Base-by-base conservation (phyloP, 306 rosid genomes). In the Luffa aegyptiaca region DNA sequence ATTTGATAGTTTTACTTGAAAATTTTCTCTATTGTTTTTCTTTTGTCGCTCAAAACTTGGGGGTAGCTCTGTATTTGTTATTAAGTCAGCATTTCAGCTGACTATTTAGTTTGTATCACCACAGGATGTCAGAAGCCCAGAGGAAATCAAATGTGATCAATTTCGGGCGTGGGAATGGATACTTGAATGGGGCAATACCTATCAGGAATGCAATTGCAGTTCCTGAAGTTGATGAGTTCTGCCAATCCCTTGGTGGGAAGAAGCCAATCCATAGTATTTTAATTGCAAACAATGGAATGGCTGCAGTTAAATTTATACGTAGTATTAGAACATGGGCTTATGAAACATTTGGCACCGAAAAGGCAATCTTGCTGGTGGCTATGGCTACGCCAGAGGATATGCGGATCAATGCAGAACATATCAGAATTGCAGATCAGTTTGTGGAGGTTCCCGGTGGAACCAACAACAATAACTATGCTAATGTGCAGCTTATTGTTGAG, bases 361-460 rank as follows among this genome's bases (percentile, higher is more conserved):
- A 93, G 86, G 97, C 98, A 61, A 90, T 96, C 85, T 86, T 91
- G 84, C 88, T 96, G 90, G 99, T 96, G 52, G 98, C 99, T 86
- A 96, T 96, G 99, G 99, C 99, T 82, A 96, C 99, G 39, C 97
- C 99, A 59, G 99, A 96, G 88, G 99, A 96, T 83, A 96, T 96
- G 99, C 88, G 98, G 87, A 96, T 96, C 89, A 96, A 96, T 84
- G 99, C 99, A n/a, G 99, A 96, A 78, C 99, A 96, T 88, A 96
- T 96, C 84, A 93, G 98, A 89, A 96, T 93, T 37, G 99, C 99
- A 18, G 98, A 96, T 90, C 97, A 96, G 83, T 96, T 96, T 89
- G 98, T 93, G 59, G 98, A 96, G 87, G 99, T 96, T 73, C 99
- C 99, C 79, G 99, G 99, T 79, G 99, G 99, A 84, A 96, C 99